Evolutionary conservation across 768 basidiomycete species (phyloP).

Genomic region (Boletus rubroflammeus): DNA sequence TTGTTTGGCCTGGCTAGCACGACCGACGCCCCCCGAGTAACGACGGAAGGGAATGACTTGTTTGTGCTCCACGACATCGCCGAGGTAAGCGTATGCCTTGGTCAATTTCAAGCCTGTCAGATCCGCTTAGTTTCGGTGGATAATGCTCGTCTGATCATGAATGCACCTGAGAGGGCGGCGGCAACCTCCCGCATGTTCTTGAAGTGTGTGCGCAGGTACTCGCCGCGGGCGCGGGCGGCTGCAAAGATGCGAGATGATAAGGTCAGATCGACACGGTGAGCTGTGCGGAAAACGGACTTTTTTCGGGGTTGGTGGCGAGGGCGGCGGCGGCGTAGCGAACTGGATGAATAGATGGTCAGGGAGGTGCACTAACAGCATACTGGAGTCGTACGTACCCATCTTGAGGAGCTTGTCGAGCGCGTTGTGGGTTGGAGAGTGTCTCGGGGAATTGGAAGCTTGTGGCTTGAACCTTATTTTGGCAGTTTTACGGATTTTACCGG

Average conservation of each 20-base stretch:
- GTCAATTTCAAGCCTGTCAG: constrained; percentile 79
- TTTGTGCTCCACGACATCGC: constrained; percentile 94
- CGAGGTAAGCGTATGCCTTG: constrained; percentile 94
- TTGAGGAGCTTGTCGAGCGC: constrained; percentile 45
- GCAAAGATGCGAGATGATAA: constrained; percentile 14
- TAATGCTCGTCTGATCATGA: background rate
- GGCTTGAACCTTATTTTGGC: constrained; percentile 32
- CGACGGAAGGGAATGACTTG: constrained; percentile 95
- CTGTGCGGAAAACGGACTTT: constrained; percentile 55
- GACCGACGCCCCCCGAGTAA: constrained; percentile 92
- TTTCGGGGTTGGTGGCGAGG: constrained; percentile 90
- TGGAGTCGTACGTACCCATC: constrained; percentile 54
- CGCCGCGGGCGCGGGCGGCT: constrained; percentile 92
- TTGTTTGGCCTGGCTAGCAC: constrained; percentile 92
- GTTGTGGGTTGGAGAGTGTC: constrained; percentile 49
- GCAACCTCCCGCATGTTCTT: constrained; percentile 99
- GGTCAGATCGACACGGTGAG: constrained; percentile 6
- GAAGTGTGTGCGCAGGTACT: constrained; percentile 99
- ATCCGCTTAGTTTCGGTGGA: constrained; percentile 1
- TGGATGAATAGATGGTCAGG: constrained; percentile 33
- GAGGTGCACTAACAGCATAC: constrained; percentile 5
- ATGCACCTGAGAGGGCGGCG: constrained; percentile 83
- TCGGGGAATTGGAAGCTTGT: constrained; percentile 44
- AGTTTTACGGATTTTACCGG: constrained; percentile 31
- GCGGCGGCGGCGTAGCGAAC: constrained; percentile 94